Conservation (phyloP, 2,329 filamentous ascomycete genomes). For the Lasiodiplodia hormozganensis region DNA sequence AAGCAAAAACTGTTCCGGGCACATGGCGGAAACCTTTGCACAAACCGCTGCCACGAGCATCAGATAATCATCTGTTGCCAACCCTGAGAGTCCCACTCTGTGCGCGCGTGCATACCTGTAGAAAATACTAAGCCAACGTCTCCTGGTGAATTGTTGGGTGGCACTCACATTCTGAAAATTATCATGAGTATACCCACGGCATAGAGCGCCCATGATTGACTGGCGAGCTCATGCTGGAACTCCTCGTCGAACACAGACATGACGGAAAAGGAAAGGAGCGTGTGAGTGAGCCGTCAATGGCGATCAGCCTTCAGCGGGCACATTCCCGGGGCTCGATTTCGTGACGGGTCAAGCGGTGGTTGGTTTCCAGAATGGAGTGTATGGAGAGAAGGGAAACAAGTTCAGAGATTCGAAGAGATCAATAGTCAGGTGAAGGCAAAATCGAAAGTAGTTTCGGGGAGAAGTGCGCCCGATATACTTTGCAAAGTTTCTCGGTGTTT, state of each 20-base stretch:
- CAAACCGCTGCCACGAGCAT: constrained; percentile 35
- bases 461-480: neutral
- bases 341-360: neutral
- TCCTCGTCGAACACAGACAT: constrained; percentile 18
- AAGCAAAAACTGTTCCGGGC: neutral
- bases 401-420: too few species aligned
- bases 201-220: constrained; percentile 41
- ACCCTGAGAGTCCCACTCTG: constrained; percentile 34
- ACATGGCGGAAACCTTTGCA: neutral
- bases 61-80: constrained; percentile 39
- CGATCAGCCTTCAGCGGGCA: constrained; percentile 14
- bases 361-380: neutral
- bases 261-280: neutral
- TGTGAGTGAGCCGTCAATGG: constrained; percentile 1
- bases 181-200: constrained; percentile 41
- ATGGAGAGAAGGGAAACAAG: neutral
- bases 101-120: constrained; percentile 36
- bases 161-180: constrained; percentile 36
- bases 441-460: neutral
- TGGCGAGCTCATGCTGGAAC: constrained; percentile 13
- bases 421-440: neutral
- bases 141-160: too few species aligned
- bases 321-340: neutral
- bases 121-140: neutral
- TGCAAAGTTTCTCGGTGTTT: neutral